Percentiles rank a stretch among this genome's conserved stretches.
These are phyloP conservation scores for Fusarium udum DNA, from an alignment of 2,329 filamentous ascomycete species.

Conservation along the genomic window DNA sequence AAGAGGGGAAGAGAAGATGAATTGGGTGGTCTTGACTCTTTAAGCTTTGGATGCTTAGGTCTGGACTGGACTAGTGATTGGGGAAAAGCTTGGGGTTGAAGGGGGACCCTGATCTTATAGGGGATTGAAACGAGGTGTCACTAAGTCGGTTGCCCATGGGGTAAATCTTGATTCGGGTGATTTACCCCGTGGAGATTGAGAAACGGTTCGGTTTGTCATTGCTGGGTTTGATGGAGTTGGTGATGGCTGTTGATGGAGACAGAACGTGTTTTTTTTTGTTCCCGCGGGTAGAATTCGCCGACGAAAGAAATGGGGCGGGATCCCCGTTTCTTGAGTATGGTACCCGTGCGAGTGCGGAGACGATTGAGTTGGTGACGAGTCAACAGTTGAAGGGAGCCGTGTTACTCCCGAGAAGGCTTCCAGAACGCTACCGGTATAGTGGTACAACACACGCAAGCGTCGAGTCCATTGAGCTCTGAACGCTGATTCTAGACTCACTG, in stretches of 20 bases:
- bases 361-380: neutral
- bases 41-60: neutral
- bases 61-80: neutral
- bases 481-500: neutral
- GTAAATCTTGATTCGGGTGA: slow-evolving; percentile 2
- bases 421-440: neutral
- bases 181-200: slow-evolving; percentile 11
- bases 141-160: slow-evolving; percentile 11
- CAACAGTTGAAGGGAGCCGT: neutral
- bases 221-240: neutral
- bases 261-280: neutral
- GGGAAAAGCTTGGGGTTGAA: slow-evolving; percentile 9
- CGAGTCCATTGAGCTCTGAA: neutral
- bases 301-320: neutral
- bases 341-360: neutral
- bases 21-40: neutral
- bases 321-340: neutral
- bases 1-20: neutral
- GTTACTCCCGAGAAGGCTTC: neutral
- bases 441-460: neutral
- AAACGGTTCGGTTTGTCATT: slow-evolving; percentile 4
- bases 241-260: neutral
- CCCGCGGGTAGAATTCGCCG: neutral
- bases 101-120: slow-evolving; percentile 16
- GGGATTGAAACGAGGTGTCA: neutral